phyloP scores from a whole-genome alignment of 495 filamentous ascomycete species.

The Penicillium manginii region DNA sequence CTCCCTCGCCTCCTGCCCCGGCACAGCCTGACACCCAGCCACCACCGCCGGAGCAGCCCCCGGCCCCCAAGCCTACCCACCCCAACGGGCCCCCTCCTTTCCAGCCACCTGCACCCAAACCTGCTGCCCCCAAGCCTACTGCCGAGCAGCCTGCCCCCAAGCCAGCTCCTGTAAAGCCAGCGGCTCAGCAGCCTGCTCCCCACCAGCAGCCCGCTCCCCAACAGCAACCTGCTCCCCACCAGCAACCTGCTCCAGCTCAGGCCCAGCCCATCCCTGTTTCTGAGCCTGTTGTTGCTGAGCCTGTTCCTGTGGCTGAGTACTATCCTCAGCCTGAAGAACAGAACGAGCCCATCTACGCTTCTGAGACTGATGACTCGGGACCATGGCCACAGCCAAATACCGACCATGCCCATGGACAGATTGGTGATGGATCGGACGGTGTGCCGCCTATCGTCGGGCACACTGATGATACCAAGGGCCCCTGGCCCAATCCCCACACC shows the following conservation, averaged over 20 bases:
- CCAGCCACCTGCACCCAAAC: constrained; percentile 7
- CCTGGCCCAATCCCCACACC: constrained; percentile 16
- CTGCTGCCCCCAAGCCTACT: constrained; percentile 1
- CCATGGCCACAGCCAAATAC: constrained; percentile 10
- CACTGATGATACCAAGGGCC: constrained; percentile 19
- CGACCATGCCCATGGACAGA: neutral
- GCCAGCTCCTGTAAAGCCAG: neutral
- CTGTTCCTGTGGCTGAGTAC: constrained; percentile 1
- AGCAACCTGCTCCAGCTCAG: neutral
- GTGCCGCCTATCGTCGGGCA: constrained; percentile 11
- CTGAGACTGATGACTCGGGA: constrained; percentile 11
- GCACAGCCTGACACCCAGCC: constrained; percentile 7
- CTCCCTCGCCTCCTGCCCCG: neutral
- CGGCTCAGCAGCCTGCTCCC: neutral
- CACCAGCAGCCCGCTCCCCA: neutral
- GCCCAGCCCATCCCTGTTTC: constrained; percentile 3
- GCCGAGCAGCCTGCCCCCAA: constrained; percentile 7
- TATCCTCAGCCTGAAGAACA: constrained; percentile 19
- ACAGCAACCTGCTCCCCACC: neutral
- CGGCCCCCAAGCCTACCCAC: constrained; percentile 10
- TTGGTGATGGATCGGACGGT: neutral
- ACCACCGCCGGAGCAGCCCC: constrained; percentile 15
- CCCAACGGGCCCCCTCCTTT: neutral
- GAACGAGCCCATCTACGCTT: constrained; percentile 14
- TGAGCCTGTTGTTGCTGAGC: neutral